Base-by-base conservation (phyloP, 768 basidiomycete species). In the Amanita brunnescens region DNA sequence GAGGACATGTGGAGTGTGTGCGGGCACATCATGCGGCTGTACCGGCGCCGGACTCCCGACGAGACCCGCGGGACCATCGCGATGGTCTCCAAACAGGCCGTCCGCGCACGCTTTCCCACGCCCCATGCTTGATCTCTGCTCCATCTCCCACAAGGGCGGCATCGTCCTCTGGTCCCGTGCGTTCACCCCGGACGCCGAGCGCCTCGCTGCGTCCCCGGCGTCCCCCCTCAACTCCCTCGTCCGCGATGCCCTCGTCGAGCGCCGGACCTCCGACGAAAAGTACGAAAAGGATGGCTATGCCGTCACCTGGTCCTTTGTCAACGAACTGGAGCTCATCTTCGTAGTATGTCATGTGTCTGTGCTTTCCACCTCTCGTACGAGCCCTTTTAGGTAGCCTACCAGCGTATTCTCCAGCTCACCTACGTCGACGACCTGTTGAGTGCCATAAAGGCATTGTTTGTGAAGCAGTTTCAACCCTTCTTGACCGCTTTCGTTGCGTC, bases 211-310 rank as follows among this genome's bases (percentile, higher is more conserved):
- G 37, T 85, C 87, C 16, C 71, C 86, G 2, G 73, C 84, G 12
- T 91, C 88, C 1, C 92, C 91, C 2, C 81, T 94, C 50, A 93
- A 93, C 69, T 80, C 86, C 21, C 83, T 95, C 60, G 83, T 95
- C 58, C 83, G 86, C 37, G 90, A 93, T 56, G 90, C 90, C 3
- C 77, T 98, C 50, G 95, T 97, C 59, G 93, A 97, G 62, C 90
- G 92, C 23, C 79, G 87, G 12, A 82, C 82, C 6, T 65, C 87
- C 0, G 89, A 90, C 53, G 80, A 88, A 54, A 86, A 80, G 55
- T 93, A 91, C 63, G 93, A 95, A 69, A 92, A 84, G 64, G 94
- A 95, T 59, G 94, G 94, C 1, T 95, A 92, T 59, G 86, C 91
- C 23, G 82, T 97, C 47, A 86, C 85, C 65, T 97, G 95, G 93